phyloP scores from a whole-genome alignment of 306 rosid species.

The Glycine soja region DNA sequence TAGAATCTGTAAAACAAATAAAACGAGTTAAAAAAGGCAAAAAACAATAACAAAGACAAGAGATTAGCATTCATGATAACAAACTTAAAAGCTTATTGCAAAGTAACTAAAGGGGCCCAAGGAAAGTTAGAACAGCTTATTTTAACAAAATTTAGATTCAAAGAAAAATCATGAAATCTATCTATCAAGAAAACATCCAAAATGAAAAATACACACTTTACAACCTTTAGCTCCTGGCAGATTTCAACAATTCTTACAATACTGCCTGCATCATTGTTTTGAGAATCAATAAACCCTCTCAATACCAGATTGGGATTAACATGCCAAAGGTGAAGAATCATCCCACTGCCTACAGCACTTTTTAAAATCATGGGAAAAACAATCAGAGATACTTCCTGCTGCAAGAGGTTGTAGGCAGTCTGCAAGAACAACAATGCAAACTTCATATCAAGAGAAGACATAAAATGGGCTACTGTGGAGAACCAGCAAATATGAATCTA shows the following conservation, averaged over 20 bases:
- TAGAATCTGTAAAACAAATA: slow-evolving; percentile 67
- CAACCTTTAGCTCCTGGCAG: slow-evolving; percentile 90
- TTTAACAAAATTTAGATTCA: slow-evolving; percentile 7
- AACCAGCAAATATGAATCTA: slow-evolving; percentile 13
- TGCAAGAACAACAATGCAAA: slow-evolving; percentile 56
- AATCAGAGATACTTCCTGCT: slow-evolving; percentile 71
- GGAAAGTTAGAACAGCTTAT: slow-evolving; percentile 25
- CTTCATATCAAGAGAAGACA: slow-evolving; percentile 35
- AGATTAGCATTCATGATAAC: neutral
- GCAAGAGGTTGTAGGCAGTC: slow-evolving; percentile 93
- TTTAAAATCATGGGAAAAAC: slow-evolving; percentile 77
- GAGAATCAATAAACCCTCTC: slow-evolving; percentile 79
- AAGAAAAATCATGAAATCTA: neutral
- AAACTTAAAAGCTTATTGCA: neutral
- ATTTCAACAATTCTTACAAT: slow-evolving; percentile 71
- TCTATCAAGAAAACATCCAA: slow-evolving; percentile 27
- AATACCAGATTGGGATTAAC: slow-evolving; percentile 71
- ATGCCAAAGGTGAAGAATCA: slow-evolving; percentile 88
- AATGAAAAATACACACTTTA: slow-evolving; percentile 37
- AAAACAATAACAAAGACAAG: slow-evolving; percentile 32
- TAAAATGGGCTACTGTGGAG: slow-evolving; percentile 8
- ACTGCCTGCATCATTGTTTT: slow-evolving; percentile 68
- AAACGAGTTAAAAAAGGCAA: slow-evolving; percentile 38
- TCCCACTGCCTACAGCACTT: slow-evolving; percentile 63
- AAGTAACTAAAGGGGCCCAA: neutral